phyloP scores from a whole-genome alignment of 83 land plant genomes.

The Thuja plicata region DNA sequence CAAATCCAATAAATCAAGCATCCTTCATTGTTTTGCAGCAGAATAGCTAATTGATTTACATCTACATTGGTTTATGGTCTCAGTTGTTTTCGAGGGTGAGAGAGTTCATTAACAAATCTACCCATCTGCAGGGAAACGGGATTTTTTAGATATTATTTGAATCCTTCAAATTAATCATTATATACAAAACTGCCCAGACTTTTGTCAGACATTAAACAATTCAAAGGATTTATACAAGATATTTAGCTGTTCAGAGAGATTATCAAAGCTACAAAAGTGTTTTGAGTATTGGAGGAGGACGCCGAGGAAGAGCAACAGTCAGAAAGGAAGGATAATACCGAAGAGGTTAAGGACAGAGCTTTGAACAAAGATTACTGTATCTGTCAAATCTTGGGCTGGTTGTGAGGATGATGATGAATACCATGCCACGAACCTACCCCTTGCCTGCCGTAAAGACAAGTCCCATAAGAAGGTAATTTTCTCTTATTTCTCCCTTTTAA shows the following conservation, averaged over 20 bases:
- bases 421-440: background rate
- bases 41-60: background rate
- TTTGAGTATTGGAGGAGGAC: no score
- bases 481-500: no score
- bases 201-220: no score
- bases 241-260: no score
- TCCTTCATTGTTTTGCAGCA: background rate
- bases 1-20: background rate
- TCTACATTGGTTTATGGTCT: background rate
- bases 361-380: background rate
- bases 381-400: background rate
- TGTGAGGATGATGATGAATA: background rate
- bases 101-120: background rate
- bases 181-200: no score
- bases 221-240: no score
- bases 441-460: background rate
- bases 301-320: background rate
- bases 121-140: background rate
- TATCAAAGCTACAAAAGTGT: no score
- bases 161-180: no score
- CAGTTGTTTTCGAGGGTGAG: background rate
- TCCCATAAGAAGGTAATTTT: background rate
- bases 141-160: no score
- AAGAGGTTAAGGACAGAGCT: background rate
- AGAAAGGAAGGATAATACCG: background rate